A percentile compares a stretch with the other conserved stretches of the same genome.
phyloP scores from a whole-genome alignment of 345 rosid species.

The Clarkia xantiana region DNA sequence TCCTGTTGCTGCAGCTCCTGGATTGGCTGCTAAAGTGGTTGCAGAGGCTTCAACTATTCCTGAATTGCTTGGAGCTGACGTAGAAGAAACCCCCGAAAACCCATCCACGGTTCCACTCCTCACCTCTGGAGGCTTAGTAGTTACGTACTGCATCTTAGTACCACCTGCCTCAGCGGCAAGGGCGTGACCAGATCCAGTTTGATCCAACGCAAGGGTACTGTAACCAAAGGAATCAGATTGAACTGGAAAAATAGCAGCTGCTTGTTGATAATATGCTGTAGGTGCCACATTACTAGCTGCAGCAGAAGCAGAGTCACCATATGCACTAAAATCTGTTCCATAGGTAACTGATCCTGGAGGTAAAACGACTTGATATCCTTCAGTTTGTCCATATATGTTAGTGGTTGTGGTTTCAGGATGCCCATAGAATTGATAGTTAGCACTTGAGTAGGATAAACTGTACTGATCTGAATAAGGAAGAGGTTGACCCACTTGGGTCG shows the following conservation, averaged over 20 bases:
- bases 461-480: constrained; percentile 36
- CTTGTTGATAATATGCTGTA: constrained; percentile 44
- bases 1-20: constrained; percentile 15
- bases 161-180: constrained; percentile 16
- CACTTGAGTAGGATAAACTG: constrained; percentile 32
- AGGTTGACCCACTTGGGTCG: constrained; percentile 34
- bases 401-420: constrained; percentile 22
- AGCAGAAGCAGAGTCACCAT: constrained; percentile 35
- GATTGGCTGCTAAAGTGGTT: constrained; percentile 14
- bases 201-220: constrained; percentile 15
- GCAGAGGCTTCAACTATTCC: constrained; percentile 20
- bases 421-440: constrained; percentile 43
- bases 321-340: constrained; percentile 37
- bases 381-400: constrained; percentile 49
- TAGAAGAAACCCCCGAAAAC: constrained; percentile 23
- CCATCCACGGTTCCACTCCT: constrained; percentile 16
- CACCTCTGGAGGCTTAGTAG: constrained; percentile 14
- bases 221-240: constrained; percentile 26
- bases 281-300: constrained; percentile 32
- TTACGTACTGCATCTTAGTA: constrained; percentile 8
- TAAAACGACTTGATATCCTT: constrained; percentile 46
- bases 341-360: constrained; percentile 47
- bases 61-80: constrained; percentile 9
- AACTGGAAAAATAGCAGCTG: constrained; percentile 21
- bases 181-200: constrained; percentile 14